Percentiles rank a stretch among this genome's conserved stretches.
These are phyloP conservation scores for Panaeolus papilionaceus DNA, from an alignment of 768 basidiomycete species.

Conservation along the genomic window DNA sequence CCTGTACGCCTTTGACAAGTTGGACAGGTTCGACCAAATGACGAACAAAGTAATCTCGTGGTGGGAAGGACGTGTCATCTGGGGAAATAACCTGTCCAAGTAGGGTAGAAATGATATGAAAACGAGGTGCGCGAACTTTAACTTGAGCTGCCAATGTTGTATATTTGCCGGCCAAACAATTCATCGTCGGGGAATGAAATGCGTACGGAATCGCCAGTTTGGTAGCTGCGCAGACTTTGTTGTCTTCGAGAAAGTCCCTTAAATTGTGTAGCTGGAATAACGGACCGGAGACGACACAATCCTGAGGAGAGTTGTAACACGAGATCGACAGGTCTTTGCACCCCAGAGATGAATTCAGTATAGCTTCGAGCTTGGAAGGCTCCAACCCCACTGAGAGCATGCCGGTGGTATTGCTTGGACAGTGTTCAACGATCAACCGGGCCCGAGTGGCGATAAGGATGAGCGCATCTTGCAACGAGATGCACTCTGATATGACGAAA, in stretches of 20 bases:
- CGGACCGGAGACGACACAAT: conserved; percentile 68
- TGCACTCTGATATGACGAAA: conserved; percentile 64
- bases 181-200: conserved; percentile 73
- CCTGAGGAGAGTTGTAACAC: conserved; percentile 65
- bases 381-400: conserved; percentile 65
- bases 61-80: conserved; percentile 56
- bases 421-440: conserved; percentile 59
- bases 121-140: conserved; percentile 49
- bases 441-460: conserved; percentile 62
- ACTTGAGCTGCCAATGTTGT: conserved; percentile 42
- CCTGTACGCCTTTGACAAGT: conserved; percentile 57
- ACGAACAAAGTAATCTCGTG: conserved; percentile 57
- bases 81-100: conserved; percentile 56
- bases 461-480: conserved; percentile 63
- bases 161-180: conserved; percentile 58
- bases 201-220: conserved; percentile 63
- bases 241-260: conserved; percentile 43
- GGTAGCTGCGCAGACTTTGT: conserved; percentile 43
- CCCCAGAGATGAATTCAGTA: conserved; percentile 37
- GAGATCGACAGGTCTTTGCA: conserved; percentile 54
- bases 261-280: conserved; percentile 48
- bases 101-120: conserved; percentile 71
- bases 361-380: conserved; percentile 37
- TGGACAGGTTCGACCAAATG: conserved; percentile 66
- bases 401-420: conserved; percentile 50